Conservation (phyloP, 169 alveolate species). For the Babesia caballi region DNA sequence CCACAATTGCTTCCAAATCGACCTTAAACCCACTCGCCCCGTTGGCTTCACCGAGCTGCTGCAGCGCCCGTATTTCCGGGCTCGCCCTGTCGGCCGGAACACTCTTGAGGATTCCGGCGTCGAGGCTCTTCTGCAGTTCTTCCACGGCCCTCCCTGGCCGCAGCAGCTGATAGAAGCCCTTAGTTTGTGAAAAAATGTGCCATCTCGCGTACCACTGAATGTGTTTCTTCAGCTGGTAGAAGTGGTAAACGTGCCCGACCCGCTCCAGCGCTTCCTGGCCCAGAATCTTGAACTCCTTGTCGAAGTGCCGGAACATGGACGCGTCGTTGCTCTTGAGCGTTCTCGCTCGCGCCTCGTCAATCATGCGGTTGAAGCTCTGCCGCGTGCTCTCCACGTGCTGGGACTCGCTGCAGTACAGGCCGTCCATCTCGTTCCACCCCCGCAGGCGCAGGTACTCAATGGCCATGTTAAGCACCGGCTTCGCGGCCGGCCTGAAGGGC, state of each 20-base stretch:
- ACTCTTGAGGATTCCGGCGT: neutral
- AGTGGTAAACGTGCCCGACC: conserved; percentile 12
- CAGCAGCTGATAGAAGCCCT: neutral
- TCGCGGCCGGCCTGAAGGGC: conserved; percentile 16
- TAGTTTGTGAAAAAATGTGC: neutral
- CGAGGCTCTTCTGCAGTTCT: conserved; percentile 3
- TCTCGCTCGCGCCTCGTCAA: neutral
- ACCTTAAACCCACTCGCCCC: neutral
- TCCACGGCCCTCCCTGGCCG: conserved; percentile 12
- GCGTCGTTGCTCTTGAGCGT: neutral
- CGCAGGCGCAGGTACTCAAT: conserved; percentile 12
- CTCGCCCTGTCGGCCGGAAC: neutral
- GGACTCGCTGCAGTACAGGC: conserved; percentile 4
- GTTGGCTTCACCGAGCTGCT: neutral
- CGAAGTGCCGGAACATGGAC: neutral
- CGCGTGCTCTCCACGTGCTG: neutral
- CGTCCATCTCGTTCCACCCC: neutral
- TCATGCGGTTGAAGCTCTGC: neutral
- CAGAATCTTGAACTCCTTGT: conserved; percentile 8
- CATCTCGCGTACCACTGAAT: conserved; percentile 5
- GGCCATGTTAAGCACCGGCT: neutral
- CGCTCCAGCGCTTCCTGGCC: conserved; percentile 8
- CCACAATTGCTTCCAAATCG: neutral
- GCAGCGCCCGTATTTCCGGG: neutral
- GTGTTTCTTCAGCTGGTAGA: conserved; percentile 24